These are phyloP conservation scores for Elymus sibiricus DNA, from an alignment of 176 grass and related monocot species.

Conservation along the genomic window DNA sequence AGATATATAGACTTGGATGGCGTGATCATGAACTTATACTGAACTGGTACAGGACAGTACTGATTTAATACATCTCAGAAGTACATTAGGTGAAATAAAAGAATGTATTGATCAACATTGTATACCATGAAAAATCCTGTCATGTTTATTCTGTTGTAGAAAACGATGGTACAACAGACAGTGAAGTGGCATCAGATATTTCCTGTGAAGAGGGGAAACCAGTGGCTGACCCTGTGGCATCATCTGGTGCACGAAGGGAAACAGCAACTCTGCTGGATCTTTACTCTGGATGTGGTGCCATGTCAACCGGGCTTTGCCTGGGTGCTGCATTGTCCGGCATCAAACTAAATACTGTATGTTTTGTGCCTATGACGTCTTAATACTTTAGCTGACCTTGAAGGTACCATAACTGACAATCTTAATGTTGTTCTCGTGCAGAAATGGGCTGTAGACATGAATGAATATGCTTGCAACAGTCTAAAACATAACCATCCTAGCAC, in stretches of 20 bases:
- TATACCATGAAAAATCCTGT: neutral
- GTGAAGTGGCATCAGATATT: constrained; percentile 39
- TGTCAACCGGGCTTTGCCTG: constrained; percentile 64
- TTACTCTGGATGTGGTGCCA: constrained; percentile 71
- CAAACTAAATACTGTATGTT: constrained; percentile 28
- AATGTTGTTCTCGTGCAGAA: constrained; percentile 17
- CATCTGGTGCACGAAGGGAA: constrained; percentile 22
- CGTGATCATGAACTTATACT: neutral
- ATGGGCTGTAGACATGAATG: constrained; percentile 68
- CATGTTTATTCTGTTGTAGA: constrained; percentile 24
- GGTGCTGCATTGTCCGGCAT: constrained; percentile 45
- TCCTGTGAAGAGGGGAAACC: constrained; percentile 37
- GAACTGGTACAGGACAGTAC: neutral
- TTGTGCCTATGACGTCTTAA: neutral
- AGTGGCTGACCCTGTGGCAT: neutral
- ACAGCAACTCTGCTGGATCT: constrained; percentile 47
- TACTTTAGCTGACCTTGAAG: neutral
- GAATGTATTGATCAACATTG: neutral
- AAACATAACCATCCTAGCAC: constrained; percentile 58
- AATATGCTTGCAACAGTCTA: constrained; percentile 58
- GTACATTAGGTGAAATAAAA: neutral
- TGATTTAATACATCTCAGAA: neutral
- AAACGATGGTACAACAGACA: constrained; percentile 5
- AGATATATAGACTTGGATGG: neutral
- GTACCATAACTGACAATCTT: neutral